Evolutionary conservation across 2,329 filamentous ascomycete genomes (phyloP).

Genomic region (Pseudogymnoascus sp.): DNA sequence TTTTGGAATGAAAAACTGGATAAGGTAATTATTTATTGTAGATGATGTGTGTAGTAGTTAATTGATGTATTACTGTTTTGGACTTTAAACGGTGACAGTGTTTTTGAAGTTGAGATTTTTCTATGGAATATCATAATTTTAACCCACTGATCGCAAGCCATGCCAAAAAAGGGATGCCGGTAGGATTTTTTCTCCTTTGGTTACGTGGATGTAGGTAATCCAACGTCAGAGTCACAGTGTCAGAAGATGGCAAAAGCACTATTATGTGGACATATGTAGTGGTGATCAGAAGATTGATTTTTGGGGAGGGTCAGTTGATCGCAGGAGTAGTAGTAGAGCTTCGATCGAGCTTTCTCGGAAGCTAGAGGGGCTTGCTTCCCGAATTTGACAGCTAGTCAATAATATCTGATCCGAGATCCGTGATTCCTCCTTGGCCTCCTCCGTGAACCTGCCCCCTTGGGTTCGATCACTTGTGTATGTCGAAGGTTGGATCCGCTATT

Average conservation of each 20-base stretch:
- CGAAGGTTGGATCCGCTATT: neutral
- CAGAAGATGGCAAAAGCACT: slow-evolving; percentile 50
- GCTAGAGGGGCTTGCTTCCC: neutral
- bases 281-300: neutral
- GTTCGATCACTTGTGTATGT: neutral
- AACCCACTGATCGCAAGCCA: too few species aligned
- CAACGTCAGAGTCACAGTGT: slow-evolving; percentile 55
- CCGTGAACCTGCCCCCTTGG: neutral
- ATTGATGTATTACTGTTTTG: neutral
- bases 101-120: neutral
- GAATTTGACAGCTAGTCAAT: neutral
- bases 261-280: slow-evolving; percentile 51
- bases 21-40: neutral
- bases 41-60: neutral
- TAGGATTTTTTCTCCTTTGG: neutral
- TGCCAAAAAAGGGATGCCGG: neutral
- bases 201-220: neutral
- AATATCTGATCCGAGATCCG: neutral
- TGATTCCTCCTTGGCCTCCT: neutral
- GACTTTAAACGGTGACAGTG: neutral
- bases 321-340: neutral
- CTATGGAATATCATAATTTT: too few species aligned
- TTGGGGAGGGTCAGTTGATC: neutral
- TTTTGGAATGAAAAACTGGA: neutral
- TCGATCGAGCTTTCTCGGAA: neutral